These are phyloP conservation scores for Isochrysis galbana DNA, from an alignment of 78 protist genomes.

Conservation along the genomic window DNA sequence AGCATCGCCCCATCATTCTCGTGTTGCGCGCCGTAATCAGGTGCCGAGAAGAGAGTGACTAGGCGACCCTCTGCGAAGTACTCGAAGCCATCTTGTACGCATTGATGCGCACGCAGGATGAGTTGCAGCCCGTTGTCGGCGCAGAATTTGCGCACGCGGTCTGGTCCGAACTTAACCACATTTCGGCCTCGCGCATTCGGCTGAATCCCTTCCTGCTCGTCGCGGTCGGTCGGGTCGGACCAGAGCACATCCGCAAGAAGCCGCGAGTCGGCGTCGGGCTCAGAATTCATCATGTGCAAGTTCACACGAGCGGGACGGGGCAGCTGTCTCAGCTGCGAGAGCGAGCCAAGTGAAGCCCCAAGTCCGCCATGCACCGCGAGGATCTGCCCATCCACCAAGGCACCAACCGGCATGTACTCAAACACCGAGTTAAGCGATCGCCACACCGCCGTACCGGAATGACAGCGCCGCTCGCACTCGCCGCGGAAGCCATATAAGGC, in stretches of 20 bases:
- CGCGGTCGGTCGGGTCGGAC: slow-evolving; percentile 27
- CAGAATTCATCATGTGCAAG: not conserved
- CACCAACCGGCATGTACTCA: slow-evolving; percentile 49
- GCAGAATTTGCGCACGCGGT: not conserved
- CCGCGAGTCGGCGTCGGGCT: not conserved
- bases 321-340: slow-evolving; percentile 19
- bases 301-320: not conserved
- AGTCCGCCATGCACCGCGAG: slow-evolving; percentile 62
- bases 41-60: slow-evolving; percentile 51
- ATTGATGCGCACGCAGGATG: slow-evolving; percentile 46
- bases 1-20: slow-evolving; percentile 53
- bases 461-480: slow-evolving; percentile 50
- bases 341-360: not conserved
- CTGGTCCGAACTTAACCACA: not conserved
- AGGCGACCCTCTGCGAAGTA: not conserved
- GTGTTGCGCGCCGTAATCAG: slow-evolving; percentile 37
- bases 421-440: slow-evolving; percentile 27
- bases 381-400: slow-evolving; percentile 20
- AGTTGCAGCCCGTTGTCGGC: not conserved
- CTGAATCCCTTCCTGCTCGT: not conserved
- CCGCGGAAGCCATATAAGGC: slow-evolving; percentile 52
- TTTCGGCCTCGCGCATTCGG: not conserved
- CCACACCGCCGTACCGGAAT: not conserved
- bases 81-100: slow-evolving; percentile 40
- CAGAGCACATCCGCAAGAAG: slow-evolving; percentile 29